phyloP scores from a whole-genome alignment of 805 yeast genomes.

The Nematodospora valgi region DNA sequence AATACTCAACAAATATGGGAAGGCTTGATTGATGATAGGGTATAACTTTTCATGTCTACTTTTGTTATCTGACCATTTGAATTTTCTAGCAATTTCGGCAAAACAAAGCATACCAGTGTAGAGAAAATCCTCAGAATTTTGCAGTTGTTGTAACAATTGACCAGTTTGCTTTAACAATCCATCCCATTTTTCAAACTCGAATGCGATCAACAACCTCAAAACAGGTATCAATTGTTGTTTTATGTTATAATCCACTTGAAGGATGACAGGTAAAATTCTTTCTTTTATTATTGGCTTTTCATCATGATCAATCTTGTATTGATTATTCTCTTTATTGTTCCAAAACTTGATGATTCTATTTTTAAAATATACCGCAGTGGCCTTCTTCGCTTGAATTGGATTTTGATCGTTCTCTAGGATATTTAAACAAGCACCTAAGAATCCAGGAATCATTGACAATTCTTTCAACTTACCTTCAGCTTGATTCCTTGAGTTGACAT shows the following conservation, averaged over 20 bases:
- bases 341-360: conserved; percentile 68
- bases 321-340: conserved; percentile 31
- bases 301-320: conserved; percentile 48
- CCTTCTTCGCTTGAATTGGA: conserved; percentile 47
- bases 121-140: conserved; percentile 23
- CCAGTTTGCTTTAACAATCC: conserved; percentile 31
- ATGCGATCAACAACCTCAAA: conserved; percentile 28
- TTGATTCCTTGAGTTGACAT: conserved; percentile 53
- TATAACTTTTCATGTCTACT: conserved; percentile 30
- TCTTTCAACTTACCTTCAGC: conserved; percentile 68
- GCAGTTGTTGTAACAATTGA: conserved; percentile 21
- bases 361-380: conserved; percentile 82
- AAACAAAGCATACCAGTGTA: conserved; percentile 69
- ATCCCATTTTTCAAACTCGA: conserved; percentile 36
- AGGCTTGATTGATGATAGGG: conserved; percentile 51
- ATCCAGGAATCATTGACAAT: conserved; percentile 62
- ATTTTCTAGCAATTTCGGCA: conserved; percentile 64
- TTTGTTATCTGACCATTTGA: conserved; percentile 66
- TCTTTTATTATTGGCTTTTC: conserved; percentile 76
- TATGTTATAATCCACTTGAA: conserved; percentile 28
- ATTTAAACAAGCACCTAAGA: conserved; percentile 78
- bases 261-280: conserved; percentile 62
- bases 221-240: conserved; percentile 40
- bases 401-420: conserved; percentile 39
- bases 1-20: conserved; percentile 63